Conservation (phyloP, 2,329 filamentous ascomycete genomes). For the Ciborinia camelliae region DNA sequence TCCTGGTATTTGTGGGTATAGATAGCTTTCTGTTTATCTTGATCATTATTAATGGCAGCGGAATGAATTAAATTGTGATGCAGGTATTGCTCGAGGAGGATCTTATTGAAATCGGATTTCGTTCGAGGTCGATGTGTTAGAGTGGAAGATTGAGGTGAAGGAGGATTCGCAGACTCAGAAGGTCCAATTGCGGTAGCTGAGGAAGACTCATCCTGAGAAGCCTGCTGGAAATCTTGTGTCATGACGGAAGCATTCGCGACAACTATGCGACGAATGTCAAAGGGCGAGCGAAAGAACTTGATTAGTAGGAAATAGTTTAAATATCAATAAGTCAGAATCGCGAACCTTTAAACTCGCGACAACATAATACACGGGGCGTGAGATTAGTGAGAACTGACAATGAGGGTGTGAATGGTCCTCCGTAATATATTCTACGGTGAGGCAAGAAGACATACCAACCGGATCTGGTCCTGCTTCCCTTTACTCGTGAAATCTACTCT, state of each 20-base stretch:
- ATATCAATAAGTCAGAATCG: not conserved
- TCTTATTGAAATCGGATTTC: constrained; percentile 41
- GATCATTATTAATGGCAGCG: constrained; percentile 48
- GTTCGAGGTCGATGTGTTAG: constrained; percentile 34
- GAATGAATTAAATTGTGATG: constrained; percentile 60
- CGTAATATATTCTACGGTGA: not conserved
- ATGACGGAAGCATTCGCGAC: constrained; percentile 37
- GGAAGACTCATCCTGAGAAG: constrained; percentile 23
- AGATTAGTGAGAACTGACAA: not conserved
- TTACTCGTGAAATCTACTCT: no score
- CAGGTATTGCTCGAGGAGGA: constrained; percentile 61
- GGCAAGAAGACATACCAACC: no score
- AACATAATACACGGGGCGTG: constrained; percentile 8
- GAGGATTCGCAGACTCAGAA: constrained; percentile 26
- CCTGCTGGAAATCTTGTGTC: constrained; percentile 35
- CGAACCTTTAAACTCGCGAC: constrained; percentile 8
- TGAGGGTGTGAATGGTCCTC: not conserved
- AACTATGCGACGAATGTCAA: constrained; percentile 2
- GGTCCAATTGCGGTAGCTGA: constrained; percentile 6
- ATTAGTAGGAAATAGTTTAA: not conserved
- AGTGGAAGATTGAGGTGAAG: constrained; percentile 25
- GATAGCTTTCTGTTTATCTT: constrained; percentile 52
- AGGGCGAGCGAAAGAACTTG: not conserved
- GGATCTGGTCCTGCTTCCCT: no score
- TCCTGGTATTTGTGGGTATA: constrained; percentile 64